Conservation (phyloP, 495 filamentous ascomycete genomes). For the Neohortaea acidophila region DNA sequence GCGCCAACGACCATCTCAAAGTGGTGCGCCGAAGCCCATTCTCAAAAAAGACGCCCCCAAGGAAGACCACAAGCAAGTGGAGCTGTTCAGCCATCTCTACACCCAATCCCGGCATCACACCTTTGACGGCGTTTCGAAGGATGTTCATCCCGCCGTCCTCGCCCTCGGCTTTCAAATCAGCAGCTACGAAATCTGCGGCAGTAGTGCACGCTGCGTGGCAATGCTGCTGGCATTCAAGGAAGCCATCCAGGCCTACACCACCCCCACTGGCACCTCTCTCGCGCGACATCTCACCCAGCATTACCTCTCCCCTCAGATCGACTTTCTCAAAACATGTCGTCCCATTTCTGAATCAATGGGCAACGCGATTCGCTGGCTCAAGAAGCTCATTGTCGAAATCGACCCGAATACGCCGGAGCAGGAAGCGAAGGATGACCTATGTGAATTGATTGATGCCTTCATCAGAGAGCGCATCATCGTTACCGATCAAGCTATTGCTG, state of each 20-base stretch:
- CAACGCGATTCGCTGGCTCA: conserved; percentile 87
- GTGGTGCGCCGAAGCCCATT: conserved; percentile 5
- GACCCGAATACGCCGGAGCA: conserved; percentile 67
- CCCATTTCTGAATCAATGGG: conserved; percentile 89
- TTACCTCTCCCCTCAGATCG: conserved; percentile 81
- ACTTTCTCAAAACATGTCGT: conserved; percentile 79
- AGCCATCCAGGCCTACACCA: conserved; percentile 85
- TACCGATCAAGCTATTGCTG: conserved; percentile 70
- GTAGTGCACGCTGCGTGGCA: conserved; percentile 72
- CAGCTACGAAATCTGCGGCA: conserved; percentile 76
- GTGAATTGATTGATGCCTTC: conserved; percentile 71
- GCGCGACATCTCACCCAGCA: conserved; percentile 85
- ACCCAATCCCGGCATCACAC: conserved; percentile 55
- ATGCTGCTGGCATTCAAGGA: conserved; percentile 80
- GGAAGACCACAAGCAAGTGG: conserved; percentile 52
- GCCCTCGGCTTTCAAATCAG: conserved; percentile 80
- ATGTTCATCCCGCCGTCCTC: conserved; percentile 78
- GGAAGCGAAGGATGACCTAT: conserved; percentile 59
- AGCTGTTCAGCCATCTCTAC: conserved; percentile 75
- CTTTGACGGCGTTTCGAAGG: conserved; percentile 62
- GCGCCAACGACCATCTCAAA: conserved; percentile 12
- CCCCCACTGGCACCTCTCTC: conserved; percentile 65
- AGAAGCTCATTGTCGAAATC: conserved; percentile 70
- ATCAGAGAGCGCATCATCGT: conserved; percentile 79
- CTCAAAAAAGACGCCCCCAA: conserved; percentile 33